Percentiles rank a stretch among this genome's conserved stretches.
Evolutionary conservation across 2,329 filamentous ascomycete genomes (phyloP).

Genomic region (Pseudocercospora pini-densiflorae): DNA sequence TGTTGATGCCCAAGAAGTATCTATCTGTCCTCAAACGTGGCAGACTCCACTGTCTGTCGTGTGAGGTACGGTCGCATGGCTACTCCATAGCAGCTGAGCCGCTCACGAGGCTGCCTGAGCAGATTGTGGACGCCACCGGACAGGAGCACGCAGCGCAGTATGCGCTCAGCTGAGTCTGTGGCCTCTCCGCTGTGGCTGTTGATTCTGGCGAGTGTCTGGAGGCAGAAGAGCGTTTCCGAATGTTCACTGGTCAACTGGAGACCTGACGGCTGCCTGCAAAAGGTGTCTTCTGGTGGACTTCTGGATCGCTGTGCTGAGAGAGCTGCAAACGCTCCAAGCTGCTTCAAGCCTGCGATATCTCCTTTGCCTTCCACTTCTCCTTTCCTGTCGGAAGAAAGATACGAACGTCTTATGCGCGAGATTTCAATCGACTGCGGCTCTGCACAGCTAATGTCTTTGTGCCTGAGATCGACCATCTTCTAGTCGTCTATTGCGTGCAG

Average conservation of each 20-base stretch:
- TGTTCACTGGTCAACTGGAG: too few relatives aligned
- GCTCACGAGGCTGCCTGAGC: background rate
- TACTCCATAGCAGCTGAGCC: background rate
- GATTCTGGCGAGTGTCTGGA: too few relatives aligned
- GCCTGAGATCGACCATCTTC: background rate
- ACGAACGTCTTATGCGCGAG: background rate
- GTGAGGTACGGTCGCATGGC: background rate
- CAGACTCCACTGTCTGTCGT: background rate
- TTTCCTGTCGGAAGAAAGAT: background rate
- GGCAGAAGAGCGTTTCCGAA: too few relatives aligned
- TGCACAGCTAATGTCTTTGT: background rate
- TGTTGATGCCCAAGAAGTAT: background rate
- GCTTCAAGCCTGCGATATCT: background rate
- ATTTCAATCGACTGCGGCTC: conserved; percentile 5
- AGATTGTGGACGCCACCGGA: background rate
- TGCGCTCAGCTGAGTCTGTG: background rate
- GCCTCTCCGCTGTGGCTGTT: background rate
- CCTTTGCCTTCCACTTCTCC: background rate
- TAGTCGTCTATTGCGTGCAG: background rate
- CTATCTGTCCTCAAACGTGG: background rate
- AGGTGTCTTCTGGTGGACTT: too few relatives aligned
- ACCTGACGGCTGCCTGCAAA: background rate
- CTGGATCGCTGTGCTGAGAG: too few relatives aligned
- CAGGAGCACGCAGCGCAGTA: background rate
- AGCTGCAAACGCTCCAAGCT: too few relatives aligned